These are phyloP conservation scores for Pulveroboletus sp. DNA, from an alignment of 768 basidiomycete species.

Conservation along the genomic window DNA sequence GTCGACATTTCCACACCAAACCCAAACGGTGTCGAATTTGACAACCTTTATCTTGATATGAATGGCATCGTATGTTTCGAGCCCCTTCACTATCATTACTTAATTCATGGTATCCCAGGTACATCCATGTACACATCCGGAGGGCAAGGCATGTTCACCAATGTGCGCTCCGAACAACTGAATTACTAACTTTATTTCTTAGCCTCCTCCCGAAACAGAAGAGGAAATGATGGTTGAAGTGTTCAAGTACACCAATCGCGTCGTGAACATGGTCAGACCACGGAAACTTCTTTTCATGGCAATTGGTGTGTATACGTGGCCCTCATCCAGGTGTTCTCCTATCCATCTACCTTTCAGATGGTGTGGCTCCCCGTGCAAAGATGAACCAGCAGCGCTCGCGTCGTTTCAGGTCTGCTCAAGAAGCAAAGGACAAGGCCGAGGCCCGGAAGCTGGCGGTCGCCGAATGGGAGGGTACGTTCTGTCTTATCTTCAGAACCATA, in stretches of 20 bases:
- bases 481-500: background rate
- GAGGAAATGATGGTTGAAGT: conserved; percentile 99
- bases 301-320: conserved; percentile 61
- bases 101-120: conserved; percentile 45
- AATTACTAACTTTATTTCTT: background rate
- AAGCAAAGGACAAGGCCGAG: conserved; percentile 91
- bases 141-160: conserved; percentile 67
- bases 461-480: conserved; percentile 71
- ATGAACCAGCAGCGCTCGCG: conserved; percentile 99
- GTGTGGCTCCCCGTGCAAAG: conserved; percentile 96
- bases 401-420: conserved; percentile 91
- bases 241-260: conserved; percentile 93
- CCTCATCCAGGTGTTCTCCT: background rate
- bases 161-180: background rate
- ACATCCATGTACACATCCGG: conserved; percentile 98
- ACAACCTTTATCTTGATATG: conserved; percentile 98
- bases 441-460: conserved; percentile 77
- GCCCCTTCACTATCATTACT: background rate
- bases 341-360: conserved; percentile 50
- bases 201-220: conserved; percentile 96
- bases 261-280: conserved; percentile 95
- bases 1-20: conserved; percentile 77
- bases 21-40: conserved; percentile 94
- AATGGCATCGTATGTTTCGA: conserved; percentile 80
- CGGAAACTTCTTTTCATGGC: conserved; percentile 97